Evolutionary conservation across 2,329 filamentous ascomycete species (phyloP).

Genomic region (Zarea fungicola): DNA sequence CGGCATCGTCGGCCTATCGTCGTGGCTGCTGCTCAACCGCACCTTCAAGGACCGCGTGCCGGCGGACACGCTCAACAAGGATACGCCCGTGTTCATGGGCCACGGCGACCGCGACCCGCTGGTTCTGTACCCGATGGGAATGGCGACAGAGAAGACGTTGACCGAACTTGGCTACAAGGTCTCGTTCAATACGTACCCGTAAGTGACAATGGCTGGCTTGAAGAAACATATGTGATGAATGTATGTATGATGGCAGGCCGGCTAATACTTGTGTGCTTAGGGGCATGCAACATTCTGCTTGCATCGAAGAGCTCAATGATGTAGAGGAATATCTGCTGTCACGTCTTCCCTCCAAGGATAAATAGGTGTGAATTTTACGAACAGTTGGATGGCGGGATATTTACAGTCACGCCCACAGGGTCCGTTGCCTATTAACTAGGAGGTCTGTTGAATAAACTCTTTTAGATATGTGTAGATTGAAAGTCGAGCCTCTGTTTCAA

Average conservation of each 20-base stretch:
- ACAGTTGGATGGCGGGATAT: no score
- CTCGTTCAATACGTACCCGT: conserved; percentile 71
- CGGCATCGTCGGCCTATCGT: conserved; percentile 82
- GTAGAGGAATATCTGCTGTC: conserved; percentile 57
- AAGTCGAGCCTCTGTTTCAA: no score
- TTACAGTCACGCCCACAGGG: no score
- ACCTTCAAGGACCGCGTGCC: conserved; percentile 40
- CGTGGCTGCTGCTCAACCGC: conserved; percentile 65
- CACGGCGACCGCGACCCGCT: conserved; percentile 73
- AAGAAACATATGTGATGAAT: not conserved
- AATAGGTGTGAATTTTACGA: not conserved
- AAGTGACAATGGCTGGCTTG: conserved; percentile 25
- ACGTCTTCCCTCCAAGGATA: conserved; percentile 35
- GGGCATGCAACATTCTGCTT: conserved; percentile 70
- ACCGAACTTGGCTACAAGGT: conserved; percentile 67
- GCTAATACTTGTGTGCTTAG: conserved; percentile 31
- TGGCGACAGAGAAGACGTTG: conserved; percentile 60
- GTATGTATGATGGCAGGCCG: no score
- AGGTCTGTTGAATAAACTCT: no score
- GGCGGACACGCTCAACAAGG: conserved; percentile 41
- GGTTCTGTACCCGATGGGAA: conserved; percentile 64
- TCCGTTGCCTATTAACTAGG: no score
- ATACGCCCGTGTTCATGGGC: conserved; percentile 77
- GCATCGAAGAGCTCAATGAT: conserved; percentile 73
- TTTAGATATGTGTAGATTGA: no score